A percentile compares a stretch with the other conserved stretches of the same genome.
Evolutionary conservation across 2,329 filamentous ascomycete species (phyloP).

Genomic region (Aspergillus bombycis): DNA sequence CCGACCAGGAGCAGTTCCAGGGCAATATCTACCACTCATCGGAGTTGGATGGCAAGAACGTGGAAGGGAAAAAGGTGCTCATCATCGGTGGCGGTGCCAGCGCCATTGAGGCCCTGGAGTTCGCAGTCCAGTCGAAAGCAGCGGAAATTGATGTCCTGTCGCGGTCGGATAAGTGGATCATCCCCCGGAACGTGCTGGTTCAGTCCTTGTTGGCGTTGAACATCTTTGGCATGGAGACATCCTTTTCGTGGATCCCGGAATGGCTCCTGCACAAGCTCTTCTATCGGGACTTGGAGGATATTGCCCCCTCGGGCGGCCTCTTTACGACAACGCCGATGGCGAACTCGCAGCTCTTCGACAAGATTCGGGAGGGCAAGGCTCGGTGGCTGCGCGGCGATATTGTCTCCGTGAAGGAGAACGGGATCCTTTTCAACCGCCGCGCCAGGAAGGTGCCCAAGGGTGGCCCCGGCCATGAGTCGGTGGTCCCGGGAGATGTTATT

Average conservation of each 20-base stretch:
- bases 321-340: conserved; percentile 88
- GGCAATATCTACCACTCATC: conserved; percentile 77
- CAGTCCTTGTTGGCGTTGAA: conserved; percentile 76
- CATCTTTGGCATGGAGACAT: conserved; percentile 75
- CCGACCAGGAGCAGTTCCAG: conserved; percentile 71
- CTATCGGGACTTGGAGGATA: conserved; percentile 76
- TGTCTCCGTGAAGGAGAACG: conserved; percentile 62
- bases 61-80: conserved; percentile 73
- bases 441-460: conserved; percentile 72
- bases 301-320: conserved; percentile 72
- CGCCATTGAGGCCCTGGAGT: conserved; percentile 39
- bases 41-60: conserved; percentile 71
- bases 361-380: conserved; percentile 71
- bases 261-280: conserved; percentile 74
- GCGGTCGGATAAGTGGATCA: conserved; percentile 84
- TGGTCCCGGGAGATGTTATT: conserved; percentile 73
- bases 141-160: conserved; percentile 72
- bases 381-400: conserved; percentile 85
- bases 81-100: conserved; percentile 54
- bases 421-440: conserved; percentile 72
- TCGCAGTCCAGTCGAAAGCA: conserved; percentile 69
- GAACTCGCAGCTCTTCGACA: conserved; percentile 77
- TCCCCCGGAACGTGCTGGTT: conserved; percentile 75
- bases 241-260: conserved; percentile 78
- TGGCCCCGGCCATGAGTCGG: conserved; percentile 69